A percentile compares a stretch with the other conserved stretches of the same genome.
phyloP scores from a whole-genome alignment of 1,284 basidiomycete genomes.

The Thelephora terrestris region DNA sequence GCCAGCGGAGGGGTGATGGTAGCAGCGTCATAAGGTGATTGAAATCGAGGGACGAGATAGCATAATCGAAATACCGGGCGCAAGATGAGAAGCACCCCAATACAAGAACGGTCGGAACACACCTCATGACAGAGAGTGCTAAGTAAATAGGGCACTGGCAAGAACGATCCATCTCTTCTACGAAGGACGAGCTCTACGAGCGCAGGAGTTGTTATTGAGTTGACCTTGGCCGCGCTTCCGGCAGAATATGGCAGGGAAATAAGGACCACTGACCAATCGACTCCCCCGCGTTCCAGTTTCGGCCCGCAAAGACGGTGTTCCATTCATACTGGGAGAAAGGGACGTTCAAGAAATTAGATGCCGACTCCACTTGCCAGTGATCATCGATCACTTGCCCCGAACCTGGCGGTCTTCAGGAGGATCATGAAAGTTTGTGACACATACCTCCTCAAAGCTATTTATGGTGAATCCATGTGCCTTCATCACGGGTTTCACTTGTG shows the following conservation, averaged over 20 bases:
- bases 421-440: conserved; percentile 7
- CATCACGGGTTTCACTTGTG: conserved; percentile 75
- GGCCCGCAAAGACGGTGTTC: conserved; percentile 65
- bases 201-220: too few relatives aligned
- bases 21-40: conserved; percentile 1
- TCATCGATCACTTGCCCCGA: neutral
- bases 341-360: neutral
- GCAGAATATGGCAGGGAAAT: too few relatives aligned
- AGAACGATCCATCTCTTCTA: conserved; percentile 45
- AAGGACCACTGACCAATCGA: conserved; percentile 44
- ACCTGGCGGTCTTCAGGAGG: neutral
- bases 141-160: conserved; percentile 57
- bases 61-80: neutral
- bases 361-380: neutral
- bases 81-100: conserved; percentile 6
- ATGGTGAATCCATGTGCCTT: conserved; percentile 63
- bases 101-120: conserved; percentile 9
- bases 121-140: conserved; percentile 79
- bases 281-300: conserved; percentile 77
- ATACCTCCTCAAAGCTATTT: conserved; percentile 73
- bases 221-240: too few relatives aligned
- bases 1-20: neutral
- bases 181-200: conserved; percentile 60
- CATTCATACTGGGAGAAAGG: conserved; percentile 46
- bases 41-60: too few relatives aligned